These are phyloP conservation scores for Porpolomopsis calyptriformis DNA, from an alignment of 768 basidiomycete genomes.

Conservation along the genomic window DNA sequence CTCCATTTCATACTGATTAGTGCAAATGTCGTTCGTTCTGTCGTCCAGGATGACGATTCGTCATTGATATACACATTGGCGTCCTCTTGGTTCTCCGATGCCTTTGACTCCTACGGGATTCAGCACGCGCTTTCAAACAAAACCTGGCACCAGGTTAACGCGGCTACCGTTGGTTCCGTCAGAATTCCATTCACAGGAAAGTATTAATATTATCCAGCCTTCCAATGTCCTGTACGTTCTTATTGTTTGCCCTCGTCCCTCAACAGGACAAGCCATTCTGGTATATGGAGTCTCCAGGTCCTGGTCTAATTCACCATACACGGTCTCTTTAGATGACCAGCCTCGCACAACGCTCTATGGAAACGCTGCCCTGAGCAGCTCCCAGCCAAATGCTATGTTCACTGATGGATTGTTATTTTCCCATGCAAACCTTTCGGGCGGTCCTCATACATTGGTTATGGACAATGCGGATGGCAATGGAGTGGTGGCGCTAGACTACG, in stretches of 20 bases:
- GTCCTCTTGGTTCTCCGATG: not conserved
- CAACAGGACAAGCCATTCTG: not conserved
- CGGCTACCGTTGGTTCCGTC: not conserved
- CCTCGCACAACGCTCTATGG: not conserved
- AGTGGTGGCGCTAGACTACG: not conserved
- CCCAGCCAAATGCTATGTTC: not conserved
- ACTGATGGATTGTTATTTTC: not conserved
- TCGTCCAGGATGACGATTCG: not conserved
- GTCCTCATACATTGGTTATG: not conserved
- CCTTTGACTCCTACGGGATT: not conserved
- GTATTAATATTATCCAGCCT: no score
- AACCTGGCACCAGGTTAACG: not conserved
- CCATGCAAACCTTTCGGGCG: not conserved
- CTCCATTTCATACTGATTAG: not conserved
- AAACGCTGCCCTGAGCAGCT: not conserved
- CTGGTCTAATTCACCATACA: not conserved
- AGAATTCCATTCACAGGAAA: not conserved
- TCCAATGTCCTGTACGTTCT: not conserved
- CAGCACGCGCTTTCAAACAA: not conserved
- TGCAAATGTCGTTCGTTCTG: not conserved
- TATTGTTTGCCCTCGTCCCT: not conserved
- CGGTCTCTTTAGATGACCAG: not conserved
- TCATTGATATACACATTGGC: not conserved
- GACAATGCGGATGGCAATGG: not conserved
- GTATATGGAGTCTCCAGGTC: not conserved